A percentile compares a stretch with the other conserved stretches of the same genome.
Evolutionary conservation across 2,329 filamentous ascomycete species (phyloP).

Genomic region (Septoria linicola): DNA sequence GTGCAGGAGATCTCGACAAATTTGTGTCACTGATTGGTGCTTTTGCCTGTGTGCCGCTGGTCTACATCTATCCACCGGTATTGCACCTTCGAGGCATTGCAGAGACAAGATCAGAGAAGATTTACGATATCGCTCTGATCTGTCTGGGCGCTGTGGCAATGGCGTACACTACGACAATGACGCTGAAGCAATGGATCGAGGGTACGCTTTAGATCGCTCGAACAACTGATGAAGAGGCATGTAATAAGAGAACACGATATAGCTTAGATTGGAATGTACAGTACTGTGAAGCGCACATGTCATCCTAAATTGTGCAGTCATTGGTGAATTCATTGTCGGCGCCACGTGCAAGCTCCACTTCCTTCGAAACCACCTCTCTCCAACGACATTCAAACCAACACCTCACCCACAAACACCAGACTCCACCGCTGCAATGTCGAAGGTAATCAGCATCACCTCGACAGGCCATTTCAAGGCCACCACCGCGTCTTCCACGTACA

Average conservation of each 20-base stretch:
- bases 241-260: conserved; percentile 1
- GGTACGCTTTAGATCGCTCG: conserved; percentile 7
- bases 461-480: conserved; percentile 35
- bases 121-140: conserved; percentile 63
- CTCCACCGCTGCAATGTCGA: conserved; percentile 18
- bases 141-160: conserved; percentile 63
- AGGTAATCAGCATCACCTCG: conserved; percentile 35
- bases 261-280: background rate
- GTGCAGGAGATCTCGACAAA: conserved; percentile 68
- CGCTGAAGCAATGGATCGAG: conserved; percentile 34
- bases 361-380: conserved; percentile 1
- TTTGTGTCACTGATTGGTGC: conserved; percentile 73
- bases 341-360: conserved; percentile 5
- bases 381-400: background rate
- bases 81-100: conserved; percentile 69
- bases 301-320: no score
- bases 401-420: no score
- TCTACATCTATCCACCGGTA: conserved; percentile 73
- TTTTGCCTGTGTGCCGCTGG: conserved; percentile 71
- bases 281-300: background rate
- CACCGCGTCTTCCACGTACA: conserved; percentile 36
- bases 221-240: conserved; percentile 1
- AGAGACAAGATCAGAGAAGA: conserved; percentile 54
- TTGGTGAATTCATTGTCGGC: background rate
- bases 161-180: conserved; percentile 69